Percentiles rank a stretch among this genome's conserved stretches.
These are phyloP conservation scores for Diaporthe citri DNA, from an alignment of 2,329 filamentous ascomycete species.

Conservation along the genomic window DNA sequence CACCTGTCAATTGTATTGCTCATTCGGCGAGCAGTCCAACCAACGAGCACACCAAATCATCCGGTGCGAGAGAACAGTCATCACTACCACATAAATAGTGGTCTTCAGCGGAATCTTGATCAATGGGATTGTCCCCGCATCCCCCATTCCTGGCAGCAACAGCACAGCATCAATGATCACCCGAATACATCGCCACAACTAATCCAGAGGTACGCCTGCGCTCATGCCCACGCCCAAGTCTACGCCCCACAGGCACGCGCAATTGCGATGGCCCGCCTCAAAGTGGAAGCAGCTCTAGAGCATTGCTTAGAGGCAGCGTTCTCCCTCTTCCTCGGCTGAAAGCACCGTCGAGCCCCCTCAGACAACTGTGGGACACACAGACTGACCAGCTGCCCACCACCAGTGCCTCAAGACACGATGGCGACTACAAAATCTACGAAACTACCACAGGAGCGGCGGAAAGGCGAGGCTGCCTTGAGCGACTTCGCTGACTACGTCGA, in stretches of 20 bases:
- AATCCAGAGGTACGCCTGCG: slow-evolving; percentile 7
- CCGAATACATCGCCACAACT: slow-evolving; percentile 29
- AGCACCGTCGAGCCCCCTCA: neutral
- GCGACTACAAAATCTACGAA: slow-evolving; percentile 65
- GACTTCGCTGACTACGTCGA: slow-evolving; percentile 99
- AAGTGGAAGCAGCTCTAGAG: neutral
- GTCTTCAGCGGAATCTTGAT: neutral
- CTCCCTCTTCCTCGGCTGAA: neutral
- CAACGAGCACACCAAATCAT: neutral
- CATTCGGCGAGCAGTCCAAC: slow-evolving; percentile 29
- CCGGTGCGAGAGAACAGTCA: neutral
- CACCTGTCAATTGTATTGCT: slow-evolving; percentile 10
- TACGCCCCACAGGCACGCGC: neutral
- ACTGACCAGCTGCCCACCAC: slow-evolving; percentile 10
- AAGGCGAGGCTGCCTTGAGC: slow-evolving; percentile 90
- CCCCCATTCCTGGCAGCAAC: neutral
- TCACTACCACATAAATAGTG: neutral
- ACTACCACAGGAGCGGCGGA: slow-evolving; percentile 82
- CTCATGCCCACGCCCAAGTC: neutral
- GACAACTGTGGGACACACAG: neutral
- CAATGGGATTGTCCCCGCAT: neutral
- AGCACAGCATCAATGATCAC: slow-evolving; percentile 35
- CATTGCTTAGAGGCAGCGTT: no score
- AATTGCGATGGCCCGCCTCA: neutral
- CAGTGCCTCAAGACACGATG: slow-evolving; percentile 57